Base-by-base conservation (phyloP, 495 filamentous ascomycete species). In the Darksidea phi region DNA sequence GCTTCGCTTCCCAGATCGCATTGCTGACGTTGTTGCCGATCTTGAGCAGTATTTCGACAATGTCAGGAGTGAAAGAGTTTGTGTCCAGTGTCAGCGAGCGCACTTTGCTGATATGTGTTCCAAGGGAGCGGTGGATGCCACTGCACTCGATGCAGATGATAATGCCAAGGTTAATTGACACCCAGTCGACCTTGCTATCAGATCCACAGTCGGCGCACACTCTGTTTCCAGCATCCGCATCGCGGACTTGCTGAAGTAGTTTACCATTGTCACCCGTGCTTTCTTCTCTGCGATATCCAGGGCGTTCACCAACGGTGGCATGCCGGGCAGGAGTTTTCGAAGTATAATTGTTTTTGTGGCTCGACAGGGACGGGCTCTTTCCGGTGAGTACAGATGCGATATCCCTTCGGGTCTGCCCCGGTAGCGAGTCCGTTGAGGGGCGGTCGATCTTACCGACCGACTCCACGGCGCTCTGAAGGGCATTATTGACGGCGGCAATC, bases 131-230 rank as follows among this genome's bases (percentile, higher is more conserved):
- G 74, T 99, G 94, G 57, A 99, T 96, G 67, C 94, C 94, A 68
- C 91, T 94, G 74, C 94, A 99, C 73, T 99, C 94, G 62, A 99
- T 99, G 75, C 94, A 99, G 15, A 99, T 81, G 28, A 97, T 86
- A 54, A 97, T 95, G 26, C 88, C 95, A 2, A 99, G 82, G 66
- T 99, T 99, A 72, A 99, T 96, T 1, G 93, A 97, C 38, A 96
- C 94, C 94, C 94, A 99, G 72, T 99, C 95, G 17, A 95, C 90
- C 73, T 95, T 97, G 64, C 86, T 82, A 26, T 86, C 86, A 21
- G 91, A 95, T 13, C 89, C 90, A 71, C 94, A 99, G 70, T 99
- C 94, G 21, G 93, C 94, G 73, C 94, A 99, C 84, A 87, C 89
- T 53, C 84, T 88, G 72, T 99, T 99, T 18, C 90, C 91, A 64